Evolutionary conservation across 805 yeast species (phyloP).

Genomic region (Starmerella bombicola): DNA sequence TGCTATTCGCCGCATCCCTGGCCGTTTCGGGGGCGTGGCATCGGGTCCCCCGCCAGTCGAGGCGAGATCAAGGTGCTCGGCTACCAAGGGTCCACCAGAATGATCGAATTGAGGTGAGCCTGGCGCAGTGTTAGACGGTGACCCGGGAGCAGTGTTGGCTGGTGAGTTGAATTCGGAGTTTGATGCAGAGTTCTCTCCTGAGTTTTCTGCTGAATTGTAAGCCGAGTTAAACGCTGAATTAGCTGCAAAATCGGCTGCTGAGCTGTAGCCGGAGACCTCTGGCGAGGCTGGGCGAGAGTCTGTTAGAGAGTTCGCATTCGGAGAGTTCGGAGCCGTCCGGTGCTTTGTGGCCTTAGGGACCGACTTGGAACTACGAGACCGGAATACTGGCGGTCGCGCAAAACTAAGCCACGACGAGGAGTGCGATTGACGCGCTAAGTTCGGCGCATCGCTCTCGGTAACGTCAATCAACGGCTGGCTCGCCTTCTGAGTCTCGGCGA

Average conservation of each 20-base stretch:
- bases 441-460: neutral
- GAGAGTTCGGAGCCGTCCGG: neutral
- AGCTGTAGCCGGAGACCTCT: constrained; percentile 2
- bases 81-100: no score
- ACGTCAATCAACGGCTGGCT: constrained; percentile 1
- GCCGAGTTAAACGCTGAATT: neutral
- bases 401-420: constrained; percentile 5
- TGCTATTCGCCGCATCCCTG: constrained; percentile 11
- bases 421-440: neutral
- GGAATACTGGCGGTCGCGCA: constrained; percentile 13
- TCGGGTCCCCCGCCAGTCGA: neutral
- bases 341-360: neutral
- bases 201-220: neutral
- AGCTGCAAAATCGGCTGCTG: neutral
- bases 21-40: constrained; percentile 6
- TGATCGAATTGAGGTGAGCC: no score
- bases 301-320: neutral
- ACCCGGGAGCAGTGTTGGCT: neutral
- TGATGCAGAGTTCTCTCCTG: neutral
- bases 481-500: constrained; percentile 2
- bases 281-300: neutral
- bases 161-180: neutral
- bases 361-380: constrained; percentile 10
- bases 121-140: constrained; percentile 3
- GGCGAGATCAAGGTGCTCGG: neutral